Base-by-base conservation (phyloP, 2,329 filamentous ascomycete species). In the Pyrenochaeta sp. region DNA sequence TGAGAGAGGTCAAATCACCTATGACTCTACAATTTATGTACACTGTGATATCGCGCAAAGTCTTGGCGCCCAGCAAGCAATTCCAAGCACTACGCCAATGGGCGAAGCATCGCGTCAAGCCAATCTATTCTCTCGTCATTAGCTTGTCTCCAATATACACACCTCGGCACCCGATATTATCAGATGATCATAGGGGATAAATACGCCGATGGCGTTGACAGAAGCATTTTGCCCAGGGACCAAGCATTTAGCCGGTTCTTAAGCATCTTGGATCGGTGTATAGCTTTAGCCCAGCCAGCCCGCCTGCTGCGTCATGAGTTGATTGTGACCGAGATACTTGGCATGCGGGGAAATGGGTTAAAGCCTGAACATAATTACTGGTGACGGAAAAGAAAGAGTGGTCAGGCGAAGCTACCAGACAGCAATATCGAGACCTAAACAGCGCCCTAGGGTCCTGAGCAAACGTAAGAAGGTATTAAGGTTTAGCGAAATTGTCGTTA, bases 231-330 rank as follows among this genome's bases (percentile, higher is more conserved):
- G 53, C 58, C 59, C 59, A 58, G 54, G 58, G 15, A 49, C 47
- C 51, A 68, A 63, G 67, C 52, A 58, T 70, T 74, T 72, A 74
- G 56, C 71, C 71, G 71, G 70, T 50, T 43, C 51, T 58, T 63
- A 64, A 64, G 57, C 52, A 54, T 22, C 12, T 52, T 37, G 34
- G 48, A 12, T 30, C 24, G n/a, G 39, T 50, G 28, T 52, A 37
- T 50, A 44, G 22, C 22, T 50, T n/a, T 39, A n/a, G 36, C 36
- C 36, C 42, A 39, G 27, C 47, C 30, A 24, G 19, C 50, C 45
- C 30, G 32, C 42, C 44, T 34, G 42, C 48, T 48, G 27, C 48
- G 59, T 56, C 50, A 52, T 52, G n/a, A 24, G 54, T 61, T 59
- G 42, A 65, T 56, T 65, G 53, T 48, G 46, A n/a, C 54, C 43